phyloP scores from a whole-genome alignment of 352 stramenopile species.

The Aphanomyces astaci region DNA sequence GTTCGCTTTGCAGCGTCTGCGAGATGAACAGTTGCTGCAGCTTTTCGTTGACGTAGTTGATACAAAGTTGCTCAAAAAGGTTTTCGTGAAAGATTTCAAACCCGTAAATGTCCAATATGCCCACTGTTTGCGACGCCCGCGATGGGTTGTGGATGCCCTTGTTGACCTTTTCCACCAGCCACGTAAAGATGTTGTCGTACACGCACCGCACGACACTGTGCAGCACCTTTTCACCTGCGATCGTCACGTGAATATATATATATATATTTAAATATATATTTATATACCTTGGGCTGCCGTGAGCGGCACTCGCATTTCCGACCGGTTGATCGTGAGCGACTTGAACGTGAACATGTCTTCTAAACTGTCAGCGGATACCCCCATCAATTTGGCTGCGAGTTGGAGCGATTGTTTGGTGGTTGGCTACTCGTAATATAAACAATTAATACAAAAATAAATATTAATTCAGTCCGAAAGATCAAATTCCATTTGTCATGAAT shows the following conservation, averaged over 20 bases:
- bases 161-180: slow-evolving; percentile 83
- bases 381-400: slow-evolving; percentile 51
- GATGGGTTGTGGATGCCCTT: slow-evolving; percentile 57
- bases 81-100: slow-evolving; percentile 95
- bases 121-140: slow-evolving; percentile 45
- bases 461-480: too few relatives aligned
- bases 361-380: slow-evolving; percentile 51
- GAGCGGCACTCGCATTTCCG: slow-evolving; percentile 71
- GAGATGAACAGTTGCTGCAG: slow-evolving; percentile 91
- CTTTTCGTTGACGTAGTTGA: slow-evolving; percentile 94
- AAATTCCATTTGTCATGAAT: too few relatives aligned
- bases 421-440: slow-evolving; percentile 51
- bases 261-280: background rate
- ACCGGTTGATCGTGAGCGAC: slow-evolving; percentile 69
- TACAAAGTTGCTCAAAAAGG: slow-evolving; percentile 92
- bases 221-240: slow-evolving; percentile 36
- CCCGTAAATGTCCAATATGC: slow-evolving; percentile 95
- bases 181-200: slow-evolving; percentile 88
- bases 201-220: slow-evolving; percentile 80
- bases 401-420: slow-evolving; percentile 44
- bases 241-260: background rate
- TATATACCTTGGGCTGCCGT: slow-evolving; percentile 23
- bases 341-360: slow-evolving; percentile 69
- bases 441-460: too few relatives aligned
- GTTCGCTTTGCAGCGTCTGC: slow-evolving; percentile 81